Percentiles rank a stretch among this genome's conserved stretches.
These are phyloP conservation scores for Phytopythium helicoides DNA, from an alignment of 352 stramenopile species.

Conservation along the genomic window DNA sequence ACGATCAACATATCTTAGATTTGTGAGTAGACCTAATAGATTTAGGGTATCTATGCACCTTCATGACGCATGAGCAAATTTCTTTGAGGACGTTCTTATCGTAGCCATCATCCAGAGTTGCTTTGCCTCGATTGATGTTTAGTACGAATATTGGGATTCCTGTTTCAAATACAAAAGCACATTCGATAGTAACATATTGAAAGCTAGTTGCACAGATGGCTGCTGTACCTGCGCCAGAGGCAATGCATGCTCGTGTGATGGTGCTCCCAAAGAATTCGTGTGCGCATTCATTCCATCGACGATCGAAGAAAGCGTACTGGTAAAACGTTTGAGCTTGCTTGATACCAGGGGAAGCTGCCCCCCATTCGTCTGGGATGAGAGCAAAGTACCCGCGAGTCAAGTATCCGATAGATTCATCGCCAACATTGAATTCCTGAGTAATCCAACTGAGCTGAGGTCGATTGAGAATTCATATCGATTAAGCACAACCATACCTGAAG, in stretches of 20 bases:
- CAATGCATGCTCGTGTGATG: constrained; percentile 37
- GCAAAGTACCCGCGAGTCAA: constrained; percentile 53
- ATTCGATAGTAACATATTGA: too few species aligned
- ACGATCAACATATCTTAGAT: too few species aligned
- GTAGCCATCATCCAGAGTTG: neutral
- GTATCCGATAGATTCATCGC: neutral
- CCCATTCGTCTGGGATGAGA: constrained; percentile 35
- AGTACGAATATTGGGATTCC: constrained; percentile 76
- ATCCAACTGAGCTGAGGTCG: too few species aligned
- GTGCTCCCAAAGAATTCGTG: constrained; percentile 41
- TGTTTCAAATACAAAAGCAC: too few species aligned
- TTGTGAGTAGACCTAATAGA: too few species aligned
- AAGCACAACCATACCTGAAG: constrained; percentile 29
- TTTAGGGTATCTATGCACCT: neutral
- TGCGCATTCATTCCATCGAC: constrained; percentile 59
- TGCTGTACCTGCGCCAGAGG: constrained; percentile 26
- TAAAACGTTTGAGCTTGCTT: constrained; percentile 71
- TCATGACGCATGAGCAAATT: neutral
- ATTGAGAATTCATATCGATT: too few species aligned
- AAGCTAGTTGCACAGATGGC: neutral
- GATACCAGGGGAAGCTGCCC: constrained; percentile 30
- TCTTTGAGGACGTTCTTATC: neutral
- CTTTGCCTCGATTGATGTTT: constrained; percentile 36
- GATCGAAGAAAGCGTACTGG: constrained; percentile 66
- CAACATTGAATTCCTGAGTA: constrained; percentile 16